These are phyloP conservation scores for Aureobasidium sp. DNA, from an alignment of 2,329 filamentous ascomycete species.

Conservation along the genomic window DNA sequence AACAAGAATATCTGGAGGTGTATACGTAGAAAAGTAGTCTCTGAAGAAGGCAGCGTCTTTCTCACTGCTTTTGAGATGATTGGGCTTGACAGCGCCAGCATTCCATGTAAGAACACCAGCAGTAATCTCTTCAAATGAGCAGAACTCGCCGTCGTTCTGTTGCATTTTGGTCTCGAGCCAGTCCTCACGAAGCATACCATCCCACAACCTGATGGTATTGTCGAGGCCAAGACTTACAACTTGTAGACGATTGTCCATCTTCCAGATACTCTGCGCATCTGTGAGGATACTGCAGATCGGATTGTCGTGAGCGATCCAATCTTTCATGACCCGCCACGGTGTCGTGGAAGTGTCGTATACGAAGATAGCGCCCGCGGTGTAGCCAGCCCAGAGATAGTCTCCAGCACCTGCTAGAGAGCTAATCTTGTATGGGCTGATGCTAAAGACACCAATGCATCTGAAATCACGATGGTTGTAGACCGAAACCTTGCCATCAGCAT, in stretches of 20 bases:
- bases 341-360: constrained; percentile 77
- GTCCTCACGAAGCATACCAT: constrained; percentile 86
- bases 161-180: constrained; percentile 93
- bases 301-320: constrained; percentile 86
- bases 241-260: constrained; percentile 66
- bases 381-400: constrained; percentile 82
- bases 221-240: constrained; percentile 84
- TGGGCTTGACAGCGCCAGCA: constrained; percentile 89
- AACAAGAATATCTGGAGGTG: constrained; percentile 79
- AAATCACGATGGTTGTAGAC: constrained; percentile 80
- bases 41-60: constrained; percentile 72
- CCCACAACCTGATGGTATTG: constrained; percentile 79
- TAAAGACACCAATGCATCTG: constrained; percentile 70
- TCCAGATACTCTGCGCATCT: constrained; percentile 79
- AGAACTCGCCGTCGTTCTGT: constrained; percentile 71
- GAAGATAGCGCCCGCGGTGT: constrained; percentile 88
- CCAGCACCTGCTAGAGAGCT: constrained; percentile 78
- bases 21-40: constrained; percentile 67
- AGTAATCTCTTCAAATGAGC: constrained; percentile 73
- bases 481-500: constrained; percentile 87
- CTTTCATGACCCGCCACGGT: constrained; percentile 89
- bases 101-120: constrained; percentile 92
- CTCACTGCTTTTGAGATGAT: constrained; percentile 63
- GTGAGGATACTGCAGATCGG: constrained; percentile 71
- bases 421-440: constrained; percentile 90